Conservation (phyloP, 306 rosid genomes). For the Crataegus laevigata region DNA sequence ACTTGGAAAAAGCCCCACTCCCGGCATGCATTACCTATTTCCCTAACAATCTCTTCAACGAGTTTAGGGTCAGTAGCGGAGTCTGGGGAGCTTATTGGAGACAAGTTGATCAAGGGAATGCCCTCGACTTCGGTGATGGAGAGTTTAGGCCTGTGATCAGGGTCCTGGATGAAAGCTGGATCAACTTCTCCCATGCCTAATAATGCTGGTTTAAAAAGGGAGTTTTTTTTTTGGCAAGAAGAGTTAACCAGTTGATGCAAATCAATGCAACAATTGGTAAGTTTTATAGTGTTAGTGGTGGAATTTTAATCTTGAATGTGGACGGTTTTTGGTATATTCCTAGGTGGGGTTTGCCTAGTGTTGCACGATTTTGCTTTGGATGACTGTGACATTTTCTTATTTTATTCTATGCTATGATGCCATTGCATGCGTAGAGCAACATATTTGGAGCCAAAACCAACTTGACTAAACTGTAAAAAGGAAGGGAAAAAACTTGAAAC, state of each 20-base stretch:
- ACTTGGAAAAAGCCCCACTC: no score
- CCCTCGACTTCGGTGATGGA: no score
- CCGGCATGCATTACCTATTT: no score
- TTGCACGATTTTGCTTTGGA: neutral
- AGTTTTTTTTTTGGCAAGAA: neutral
- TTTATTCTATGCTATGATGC: neutral
- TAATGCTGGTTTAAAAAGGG: neutral
- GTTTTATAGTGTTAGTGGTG: neutral
- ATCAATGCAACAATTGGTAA: neutral
- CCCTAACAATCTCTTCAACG: constrained; percentile 9
- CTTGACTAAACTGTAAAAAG: no score
- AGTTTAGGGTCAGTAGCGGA: no score
- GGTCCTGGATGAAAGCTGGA: no score
- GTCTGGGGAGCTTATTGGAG: no score
- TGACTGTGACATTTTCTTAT: neutral
- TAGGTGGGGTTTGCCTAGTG: neutral
- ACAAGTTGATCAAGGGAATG: neutral
- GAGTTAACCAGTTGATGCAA: neutral
- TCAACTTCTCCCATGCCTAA: no score
- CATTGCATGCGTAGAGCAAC: neutral
- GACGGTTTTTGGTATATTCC: constrained; percentile 6
- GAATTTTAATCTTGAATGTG: constrained; percentile 17
- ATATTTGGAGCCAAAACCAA: neutral
- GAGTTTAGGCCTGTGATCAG: no score
- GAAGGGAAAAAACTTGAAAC: no score